phyloP scores from a whole-genome alignment of 2,329 filamentous ascomycete species.

The Tolypocladium amazonense region DNA sequence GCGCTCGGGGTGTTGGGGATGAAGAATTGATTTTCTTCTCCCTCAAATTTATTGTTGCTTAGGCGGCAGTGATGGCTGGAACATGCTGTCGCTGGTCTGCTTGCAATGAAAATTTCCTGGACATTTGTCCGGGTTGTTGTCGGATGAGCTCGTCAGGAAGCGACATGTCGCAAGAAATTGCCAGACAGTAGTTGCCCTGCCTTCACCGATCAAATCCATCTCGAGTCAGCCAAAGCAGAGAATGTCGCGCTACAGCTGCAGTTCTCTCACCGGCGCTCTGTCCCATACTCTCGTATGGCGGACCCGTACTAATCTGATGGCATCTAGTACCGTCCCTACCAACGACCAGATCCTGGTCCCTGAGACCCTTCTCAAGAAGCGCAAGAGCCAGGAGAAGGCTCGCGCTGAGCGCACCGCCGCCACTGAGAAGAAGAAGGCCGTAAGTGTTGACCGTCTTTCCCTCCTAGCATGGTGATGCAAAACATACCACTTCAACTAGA shows the following conservation, averaged over 20 bases:
- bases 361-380: constrained; percentile 99
- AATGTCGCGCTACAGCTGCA: constrained; percentile 89
- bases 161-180: neutral
- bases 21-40: constrained; percentile 56
- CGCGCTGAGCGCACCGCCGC: constrained; percentile 77
- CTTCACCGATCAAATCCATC: constrained; percentile 73
- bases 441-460: constrained; percentile 43
- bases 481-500: constrained; percentile 87
- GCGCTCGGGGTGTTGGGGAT: constrained; percentile 66
- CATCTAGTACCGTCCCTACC: constrained; percentile 74
- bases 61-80: constrained; percentile 12
- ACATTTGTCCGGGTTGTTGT: constrained; percentile 56
- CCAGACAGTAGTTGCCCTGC: neutral
- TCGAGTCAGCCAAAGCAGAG: constrained; percentile 82
- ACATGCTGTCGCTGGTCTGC: constrained; percentile 11
- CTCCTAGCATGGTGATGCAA: constrained; percentile 66
- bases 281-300: constrained; percentile 51
- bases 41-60: constrained; percentile 64
- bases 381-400: constrained; percentile 99
- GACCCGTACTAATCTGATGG: constrained; percentile 70
- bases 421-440: constrained; percentile 80
- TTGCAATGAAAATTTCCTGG: constrained; percentile 26
- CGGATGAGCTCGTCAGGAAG: constrained; percentile 46
- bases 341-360: constrained; percentile 94
- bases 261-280: constrained; percentile 79